Base-by-base conservation (phyloP, 768 basidiomycete genomes). In the Amylocystis lapponica region DNA sequence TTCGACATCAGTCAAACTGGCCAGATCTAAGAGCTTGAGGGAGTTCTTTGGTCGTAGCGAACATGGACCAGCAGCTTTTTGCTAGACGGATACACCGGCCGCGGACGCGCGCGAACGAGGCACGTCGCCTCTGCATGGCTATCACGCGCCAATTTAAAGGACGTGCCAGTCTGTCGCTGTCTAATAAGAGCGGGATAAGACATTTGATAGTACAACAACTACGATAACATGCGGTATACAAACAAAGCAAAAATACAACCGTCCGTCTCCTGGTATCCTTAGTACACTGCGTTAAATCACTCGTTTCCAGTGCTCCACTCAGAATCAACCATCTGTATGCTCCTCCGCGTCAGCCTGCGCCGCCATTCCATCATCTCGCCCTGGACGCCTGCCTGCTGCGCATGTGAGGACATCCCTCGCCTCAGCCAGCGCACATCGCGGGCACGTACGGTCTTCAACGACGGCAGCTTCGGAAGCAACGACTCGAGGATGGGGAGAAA, bases 361-460 rank as follows among this genome's bases (percentile, higher is more conserved):
- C 71, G 71, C 88, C 88, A 91, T 44, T 79, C 75, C 49, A 70
- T 66, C 78, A 91, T 81, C 58, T 87, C 83, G 32, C 86, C 88
- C 62, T 89, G 87, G 12, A 87, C 74, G 7, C 88, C 88, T 6
- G 87, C 75, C 49, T 74, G 78, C 50, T 76, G 79, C 20, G 88
- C 88, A 46, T 72, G 69, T 0, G 63, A 64, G 7, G 73, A 78
- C 60, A 89, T 72, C 0, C 85, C 87, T 39, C 71, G 72, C 41
- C 80, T 66, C 27, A 90, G 61, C 86, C 87, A 90, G 25, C 77
- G 76, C 14, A 86, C 72, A 50, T 88, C 85, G 46, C 84, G 68
- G 13, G 73, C 69, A 13, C 82, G 74, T 16, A 91, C 64, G 7
- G 74, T 69, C 31, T 65, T 57, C 19, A 91, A 67, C 11, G 66